Conservation (phyloP, 2,329 filamentous ascomycete genomes). For the Beauveria sp. region DNA sequence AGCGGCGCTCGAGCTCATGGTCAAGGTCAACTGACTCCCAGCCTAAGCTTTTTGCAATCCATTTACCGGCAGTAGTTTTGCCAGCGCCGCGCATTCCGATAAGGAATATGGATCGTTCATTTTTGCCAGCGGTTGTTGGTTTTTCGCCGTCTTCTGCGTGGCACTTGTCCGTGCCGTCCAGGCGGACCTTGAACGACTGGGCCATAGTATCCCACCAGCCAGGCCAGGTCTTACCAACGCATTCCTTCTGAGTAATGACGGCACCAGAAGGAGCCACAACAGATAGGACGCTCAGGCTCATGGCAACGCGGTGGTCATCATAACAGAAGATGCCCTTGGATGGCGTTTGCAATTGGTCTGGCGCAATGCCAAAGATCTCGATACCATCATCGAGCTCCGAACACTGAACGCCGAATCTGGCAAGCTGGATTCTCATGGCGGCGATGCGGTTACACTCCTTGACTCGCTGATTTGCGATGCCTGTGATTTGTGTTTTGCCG, state of each 20-base stretch:
- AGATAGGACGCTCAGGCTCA: slow-evolving; percentile 93
- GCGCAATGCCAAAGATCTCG: slow-evolving; percentile 52
- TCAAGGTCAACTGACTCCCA: slow-evolving; percentile 83
- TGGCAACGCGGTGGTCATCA: slow-evolving; percentile 94
- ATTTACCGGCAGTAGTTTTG: slow-evolving; percentile 87
- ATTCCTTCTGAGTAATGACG: slow-evolving; percentile 81
- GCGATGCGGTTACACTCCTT: slow-evolving; percentile 97
- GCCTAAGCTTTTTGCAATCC: slow-evolving; percentile 69
- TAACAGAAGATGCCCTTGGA: slow-evolving; percentile 78
- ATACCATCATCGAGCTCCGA: slow-evolving; percentile 93
- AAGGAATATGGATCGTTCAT: slow-evolving; percentile 71
- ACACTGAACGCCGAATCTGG: slow-evolving; percentile 84
- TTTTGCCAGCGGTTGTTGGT: slow-evolving; percentile 2
- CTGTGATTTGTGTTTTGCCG: slow-evolving; percentile 77
- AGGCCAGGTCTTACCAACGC: slow-evolving; percentile 95
- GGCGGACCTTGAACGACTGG: slow-evolving; percentile 64
- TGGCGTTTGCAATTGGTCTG: slow-evolving; percentile 44
- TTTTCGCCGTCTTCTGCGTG: slow-evolving; percentile 15
- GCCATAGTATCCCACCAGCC: slow-evolving; percentile 94
- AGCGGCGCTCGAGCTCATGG: slow-evolving; percentile 68
- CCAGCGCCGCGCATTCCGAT: slow-evolving; percentile 97
- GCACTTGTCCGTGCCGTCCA: slow-evolving; percentile 63
- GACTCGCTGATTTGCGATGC: slow-evolving; percentile 94
- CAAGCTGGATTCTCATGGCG: slow-evolving; percentile 91
- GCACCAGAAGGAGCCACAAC: slow-evolving; percentile 63